phyloP scores from a whole-genome alignment of 2,329 filamentous ascomycete species.

The Lizonia empirigonia region DNA sequence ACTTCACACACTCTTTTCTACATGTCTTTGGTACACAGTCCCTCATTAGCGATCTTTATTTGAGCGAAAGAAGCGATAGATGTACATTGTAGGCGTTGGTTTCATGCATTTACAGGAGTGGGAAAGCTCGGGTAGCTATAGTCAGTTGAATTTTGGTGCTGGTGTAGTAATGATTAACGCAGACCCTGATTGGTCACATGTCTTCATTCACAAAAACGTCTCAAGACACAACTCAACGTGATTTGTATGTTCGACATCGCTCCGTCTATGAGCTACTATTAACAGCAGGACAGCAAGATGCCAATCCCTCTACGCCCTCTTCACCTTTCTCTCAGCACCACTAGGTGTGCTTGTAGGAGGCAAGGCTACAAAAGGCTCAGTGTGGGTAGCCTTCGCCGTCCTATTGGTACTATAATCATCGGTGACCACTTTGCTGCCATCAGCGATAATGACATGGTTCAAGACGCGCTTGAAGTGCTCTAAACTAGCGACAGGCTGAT shows the following conservation, averaged over 20 bases:
- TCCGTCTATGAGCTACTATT: no score
- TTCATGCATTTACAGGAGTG: slow-evolving; percentile 16
- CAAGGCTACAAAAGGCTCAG: slow-evolving; percentile 36
- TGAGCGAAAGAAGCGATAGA: slow-evolving; percentile 14
- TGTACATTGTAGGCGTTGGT: slow-evolving; percentile 16
- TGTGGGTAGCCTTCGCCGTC: slow-evolving; percentile 39
- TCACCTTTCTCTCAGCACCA: neutral
- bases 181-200: neutral
- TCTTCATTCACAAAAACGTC: no score
- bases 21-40: no score
- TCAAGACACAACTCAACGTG: no score
- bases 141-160: neutral
- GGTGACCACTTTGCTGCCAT: slow-evolving; percentile 38
- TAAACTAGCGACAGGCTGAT: slow-evolving; percentile 41
- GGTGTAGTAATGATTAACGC: neutral
- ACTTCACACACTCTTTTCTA: neutral
- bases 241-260: neutral
- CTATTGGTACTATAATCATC: slow-evolving; percentile 40
- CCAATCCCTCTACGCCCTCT: no score
- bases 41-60: slow-evolving; percentile 6
- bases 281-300: no score
- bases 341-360: slow-evolving; percentile 34
- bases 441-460: slow-evolving; percentile 33
- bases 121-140: slow-evolving; percentile 6
- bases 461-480: slow-evolving; percentile 41